Evolutionary conservation across 1,284 basidiomycete genomes (phyloP).

Genomic region (Fomitopsis pinicola): DNA sequence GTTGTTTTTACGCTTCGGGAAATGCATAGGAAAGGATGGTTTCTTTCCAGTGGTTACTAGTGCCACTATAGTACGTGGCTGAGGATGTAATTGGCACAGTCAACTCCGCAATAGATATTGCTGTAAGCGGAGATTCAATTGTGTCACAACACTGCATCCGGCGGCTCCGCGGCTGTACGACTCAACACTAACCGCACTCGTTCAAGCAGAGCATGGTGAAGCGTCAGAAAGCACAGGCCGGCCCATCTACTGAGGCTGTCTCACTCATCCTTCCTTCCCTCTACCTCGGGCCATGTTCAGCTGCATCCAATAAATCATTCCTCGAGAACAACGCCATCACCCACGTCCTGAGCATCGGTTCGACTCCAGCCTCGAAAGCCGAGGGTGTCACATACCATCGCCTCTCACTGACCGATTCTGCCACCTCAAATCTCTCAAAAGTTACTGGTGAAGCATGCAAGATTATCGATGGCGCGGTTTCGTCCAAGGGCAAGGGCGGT

Average conservation of each 20-base stretch:
- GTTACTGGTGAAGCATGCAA: slow-evolving; percentile 22
- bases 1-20: too few species aligned
- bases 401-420: slow-evolving; percentile 29
- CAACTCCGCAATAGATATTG: too few species aligned
- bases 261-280: slow-evolving; percentile 15
- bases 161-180: too few species aligned
- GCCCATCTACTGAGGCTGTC: background rate
- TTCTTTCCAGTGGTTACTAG: too few species aligned
- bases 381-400: slow-evolving; percentile 30
- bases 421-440: slow-evolving; percentile 22
- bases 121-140: too few species aligned
- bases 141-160: too few species aligned
- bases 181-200: background rate
- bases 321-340: slow-evolving; percentile 24
- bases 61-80: too few species aligned
- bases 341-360: slow-evolving; percentile 34
- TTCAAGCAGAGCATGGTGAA: background rate
- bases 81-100: too few species aligned
- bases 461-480: slow-evolving; percentile 26
- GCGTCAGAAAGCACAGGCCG: background rate
- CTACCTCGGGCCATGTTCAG: slow-evolving; percentile 21
- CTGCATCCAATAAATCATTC: slow-evolving; percentile 16
- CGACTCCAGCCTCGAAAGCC: slow-evolving; percentile 21
- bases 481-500: slow-evolving; percentile 9
- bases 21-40: too few species aligned